These are phyloP conservation scores for Kwoniella shandongensis DNA, from an alignment of 768 basidiomycete genomes.

Conservation along the genomic window DNA sequence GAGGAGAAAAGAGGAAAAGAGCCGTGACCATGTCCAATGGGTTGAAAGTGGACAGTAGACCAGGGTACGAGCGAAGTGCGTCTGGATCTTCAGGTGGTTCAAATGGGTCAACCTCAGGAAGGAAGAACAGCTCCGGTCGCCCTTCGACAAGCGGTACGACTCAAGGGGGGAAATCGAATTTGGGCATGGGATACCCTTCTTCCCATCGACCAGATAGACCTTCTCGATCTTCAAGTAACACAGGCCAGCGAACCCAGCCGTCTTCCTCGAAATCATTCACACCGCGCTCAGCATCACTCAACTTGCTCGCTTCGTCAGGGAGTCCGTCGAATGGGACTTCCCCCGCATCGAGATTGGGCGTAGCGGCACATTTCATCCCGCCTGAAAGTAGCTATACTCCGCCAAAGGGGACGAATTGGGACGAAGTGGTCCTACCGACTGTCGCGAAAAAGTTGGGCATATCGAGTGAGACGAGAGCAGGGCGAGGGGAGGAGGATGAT, in stretches of 20 bases:
- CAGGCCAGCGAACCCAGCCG: slow-evolving; percentile 1
- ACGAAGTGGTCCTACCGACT: slow-evolving; percentile 44
- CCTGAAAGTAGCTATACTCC: slow-evolving; percentile 42
- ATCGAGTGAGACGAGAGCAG: too few relatives aligned
- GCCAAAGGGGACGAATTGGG: slow-evolving; percentile 45
- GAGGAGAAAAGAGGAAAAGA: slow-evolving; percentile 13
- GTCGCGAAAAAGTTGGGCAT: slow-evolving; percentile 45
- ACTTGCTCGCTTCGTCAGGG: slow-evolving; percentile 25
- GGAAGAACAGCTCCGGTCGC: slow-evolving; percentile 4
- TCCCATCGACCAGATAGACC: background rate
- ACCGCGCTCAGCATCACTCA: slow-evolving; percentile 14
- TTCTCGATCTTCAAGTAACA: background rate
- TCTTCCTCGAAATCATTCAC: background rate
- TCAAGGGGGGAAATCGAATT: background rate
- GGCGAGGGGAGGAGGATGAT: slow-evolving; percentile 37
- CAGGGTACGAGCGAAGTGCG: background rate
- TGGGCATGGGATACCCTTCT: slow-evolving; percentile 24
- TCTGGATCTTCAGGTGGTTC: slow-evolving; percentile 12
- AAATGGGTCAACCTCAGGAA: background rate
- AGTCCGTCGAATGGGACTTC: slow-evolving; percentile 6
- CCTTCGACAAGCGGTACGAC: slow-evolving; percentile 8
- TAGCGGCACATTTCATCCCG: slow-evolving; percentile 48
- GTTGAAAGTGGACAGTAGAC: slow-evolving; percentile 1
- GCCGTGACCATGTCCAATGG: slow-evolving; percentile 7
- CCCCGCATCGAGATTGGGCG: slow-evolving; percentile 30